Evolutionary conservation across 192 early-diverging fungal species (phyloP), one percentile per base, ranked within the genome.

Genomic region (Backusella parvicylindrica): DNA sequence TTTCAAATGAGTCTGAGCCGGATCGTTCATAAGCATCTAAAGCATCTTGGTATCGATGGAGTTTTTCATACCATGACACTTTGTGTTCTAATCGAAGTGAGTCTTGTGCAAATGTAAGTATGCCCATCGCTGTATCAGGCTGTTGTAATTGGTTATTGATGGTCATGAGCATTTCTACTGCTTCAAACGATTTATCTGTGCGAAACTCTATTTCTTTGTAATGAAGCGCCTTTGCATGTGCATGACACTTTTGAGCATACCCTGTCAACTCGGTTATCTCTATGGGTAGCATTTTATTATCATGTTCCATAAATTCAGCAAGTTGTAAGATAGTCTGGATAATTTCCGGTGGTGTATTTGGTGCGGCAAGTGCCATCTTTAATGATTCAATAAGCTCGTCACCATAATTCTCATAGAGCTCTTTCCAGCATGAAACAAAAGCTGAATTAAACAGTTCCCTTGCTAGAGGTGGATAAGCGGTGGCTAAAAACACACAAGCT

Each of bases 301-400:
- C 96, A 73, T 96, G 95, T 84, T 99, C 98, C 98, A 99, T 99
- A 71, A 96, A 98, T 80, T 97, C 98, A 8, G 97, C 97, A 33
- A 99, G 87, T 56, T 97, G 96, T 38, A 99, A 86, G 23, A 99
- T 85, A 0, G 89, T 92, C 76, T 96, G 94, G 75, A 95, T 84
- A 35, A 98, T 94, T 73, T 99, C 95, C 0, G 95, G 89, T 18
- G 97, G 95, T 47, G 94, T 95, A 50, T 92, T 94, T 8, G 86
- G 84, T 5, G 94, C 90, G 2, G 85, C 87, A 1, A 98, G 82
- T 11, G 95, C 97, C 1, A 89, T 92, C 76, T 96, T 92, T 37
- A 99, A 75, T 0, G 91, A 92, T 31, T 77, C 77, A 0, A 96
- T 92, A 15, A 99, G 84, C 64, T 96, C 97, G 66, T 96, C 95